Base-by-base conservation (phyloP, 2,329 filamentous ascomycete genomes). In the Pseudogymnoascus sp. region DNA sequence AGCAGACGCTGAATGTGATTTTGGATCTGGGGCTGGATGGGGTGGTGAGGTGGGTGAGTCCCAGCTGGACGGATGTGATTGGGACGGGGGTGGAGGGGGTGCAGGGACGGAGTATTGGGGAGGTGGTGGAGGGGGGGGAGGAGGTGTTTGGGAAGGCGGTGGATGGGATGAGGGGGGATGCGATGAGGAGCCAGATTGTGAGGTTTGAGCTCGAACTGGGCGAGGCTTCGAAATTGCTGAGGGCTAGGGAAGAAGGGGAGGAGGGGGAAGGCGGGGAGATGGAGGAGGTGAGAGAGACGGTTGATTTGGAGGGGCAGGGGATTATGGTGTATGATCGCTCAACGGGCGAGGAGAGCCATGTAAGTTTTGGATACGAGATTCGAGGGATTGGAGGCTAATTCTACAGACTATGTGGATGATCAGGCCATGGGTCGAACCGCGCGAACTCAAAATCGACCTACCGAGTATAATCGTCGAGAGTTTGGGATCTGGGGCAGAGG, bases 341-440 rank as follows among this genome's bases (percentile, higher is more conserved):
- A 11, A 90, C 91, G 38, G 92, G 91, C 61, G 89, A 87, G 63
- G 90, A 94, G 73, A 94, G 91, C 71, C 93, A 97, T 80, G 91
- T 95, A 83, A 80, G 90, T 82, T 82, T 63, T 35, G 63, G 61
- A 44, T 59, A 3, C 10, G 61, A 10, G 28, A n/a, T 5, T 47
- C 16, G 38, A 56, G 60, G 35, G 42, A 65, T 69, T 16, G 25
- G 68, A 72, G 76, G 64, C 76, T 68, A 65, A 56, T 59, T 59
- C 62, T 65, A 61, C 70, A 96, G 91, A 96, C 91, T 16, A 99
- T 99, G 95, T 99, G 94, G 94, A 99, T 99, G 92, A 85, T 99
- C 69, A 90, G 94, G 67, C 94, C 93, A 2, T 96, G 92, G 76
- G 87, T 92, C 42, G 83, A 88, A 42, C 90, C 93, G 5, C 85